phyloP scores from a whole-genome alignment of 2,329 filamentous ascomycete genomes.

The Aspergillus aculeatus region DNA sequence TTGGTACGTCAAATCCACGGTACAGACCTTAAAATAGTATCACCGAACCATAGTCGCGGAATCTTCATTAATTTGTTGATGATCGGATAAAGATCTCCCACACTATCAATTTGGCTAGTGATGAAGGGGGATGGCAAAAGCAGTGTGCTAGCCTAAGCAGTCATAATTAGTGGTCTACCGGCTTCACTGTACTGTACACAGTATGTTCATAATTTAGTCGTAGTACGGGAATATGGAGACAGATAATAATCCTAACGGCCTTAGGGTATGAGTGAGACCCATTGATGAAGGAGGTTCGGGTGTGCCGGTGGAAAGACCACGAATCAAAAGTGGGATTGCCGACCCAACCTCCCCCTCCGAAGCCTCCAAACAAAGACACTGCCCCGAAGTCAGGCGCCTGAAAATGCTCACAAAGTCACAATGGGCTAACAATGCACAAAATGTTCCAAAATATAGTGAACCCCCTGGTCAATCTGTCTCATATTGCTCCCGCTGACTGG shows the following conservation, averaged over 20 bases:
- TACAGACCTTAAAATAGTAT: constrained; percentile 13
- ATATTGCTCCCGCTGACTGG: constrained; percentile 13
- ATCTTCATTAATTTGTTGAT: not conserved
- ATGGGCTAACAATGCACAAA: not conserved
- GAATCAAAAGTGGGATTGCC: not conserved
- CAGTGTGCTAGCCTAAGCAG: not conserved
- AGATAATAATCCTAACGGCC: not conserved
- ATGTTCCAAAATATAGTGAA: constrained; percentile 1
- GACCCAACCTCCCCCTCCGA: not conserved
- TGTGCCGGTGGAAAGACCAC: not conserved
- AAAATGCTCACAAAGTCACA: constrained; percentile 1
- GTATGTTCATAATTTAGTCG: no score
- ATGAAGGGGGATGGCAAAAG: not conserved
- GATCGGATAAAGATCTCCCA: constrained; percentile 2
- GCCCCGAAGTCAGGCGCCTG: constrained; percentile 10
- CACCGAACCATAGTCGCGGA: not conserved
- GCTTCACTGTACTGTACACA: no score
- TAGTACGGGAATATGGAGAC: not conserved
- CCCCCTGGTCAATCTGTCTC: constrained; percentile 17
- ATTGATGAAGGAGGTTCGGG: not conserved
- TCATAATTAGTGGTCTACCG: no score
- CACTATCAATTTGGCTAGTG: not conserved
- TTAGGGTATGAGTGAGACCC: not conserved
- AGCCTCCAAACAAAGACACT: not conserved
- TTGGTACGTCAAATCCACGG: constrained; percentile 4